phyloP scores from a whole-genome alignment of 257 asterid genomes.

The Solanum appendiculatum region DNA sequence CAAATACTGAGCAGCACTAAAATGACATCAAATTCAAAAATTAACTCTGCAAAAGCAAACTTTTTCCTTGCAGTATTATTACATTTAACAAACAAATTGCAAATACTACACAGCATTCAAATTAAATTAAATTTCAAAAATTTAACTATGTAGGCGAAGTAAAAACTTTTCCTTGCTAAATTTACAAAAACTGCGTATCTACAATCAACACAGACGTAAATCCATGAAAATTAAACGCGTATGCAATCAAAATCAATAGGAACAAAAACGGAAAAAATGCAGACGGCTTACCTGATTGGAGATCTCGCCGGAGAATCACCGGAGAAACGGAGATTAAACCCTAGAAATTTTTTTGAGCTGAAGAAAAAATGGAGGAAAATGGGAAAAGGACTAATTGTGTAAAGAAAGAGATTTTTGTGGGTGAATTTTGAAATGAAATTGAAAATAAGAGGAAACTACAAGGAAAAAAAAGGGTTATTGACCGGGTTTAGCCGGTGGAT shows the following conservation, averaged over 20 bases:
- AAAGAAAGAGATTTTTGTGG: not conserved
- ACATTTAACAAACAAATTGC: not conserved
- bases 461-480: not conserved
- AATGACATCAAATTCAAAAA: not conserved
- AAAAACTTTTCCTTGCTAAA: no score
- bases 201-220: not conserved
- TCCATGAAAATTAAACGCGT: not conserved
- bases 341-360: not conserved
- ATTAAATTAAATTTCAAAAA: not conserved
- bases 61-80: not conserved
- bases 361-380: not conserved
- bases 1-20: no score
- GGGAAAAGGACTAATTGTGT: not conserved
- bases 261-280: not conserved
- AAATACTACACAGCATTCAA: not conserved
- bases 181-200: not conserved
- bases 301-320: conserved; percentile 17
- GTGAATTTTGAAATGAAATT: not conserved
- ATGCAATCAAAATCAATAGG: not conserved
- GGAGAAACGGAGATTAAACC: not conserved
- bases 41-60: not conserved
- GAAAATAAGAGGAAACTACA: not conserved
- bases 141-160: not conserved
- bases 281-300: conserved; percentile 23
- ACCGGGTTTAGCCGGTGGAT: not conserved